Evolutionary conservation across 352 stramenopile genomes (phyloP).

Genomic region (Globisporangium perplexum): DNA sequence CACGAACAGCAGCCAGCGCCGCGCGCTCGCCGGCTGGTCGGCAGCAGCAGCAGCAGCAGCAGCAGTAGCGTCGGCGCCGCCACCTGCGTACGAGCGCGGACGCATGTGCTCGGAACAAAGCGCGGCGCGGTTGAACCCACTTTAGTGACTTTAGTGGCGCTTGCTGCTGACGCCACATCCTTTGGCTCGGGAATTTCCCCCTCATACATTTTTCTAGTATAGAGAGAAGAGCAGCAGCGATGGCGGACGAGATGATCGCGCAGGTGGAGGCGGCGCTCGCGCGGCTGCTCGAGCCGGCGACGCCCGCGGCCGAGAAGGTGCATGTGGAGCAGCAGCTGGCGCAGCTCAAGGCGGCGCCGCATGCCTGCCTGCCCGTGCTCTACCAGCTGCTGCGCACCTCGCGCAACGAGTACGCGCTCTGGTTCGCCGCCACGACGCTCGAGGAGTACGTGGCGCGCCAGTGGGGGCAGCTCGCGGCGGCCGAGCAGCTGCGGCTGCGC

Average conservation of each 20-base stretch:
- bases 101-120: background rate
- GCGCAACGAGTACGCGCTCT: conserved; percentile 70
- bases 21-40: conserved; percentile 3
- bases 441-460: conserved; percentile 69
- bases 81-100: conserved; percentile 31
- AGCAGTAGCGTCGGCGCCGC: conserved; percentile 1
- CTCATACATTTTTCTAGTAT: background rate
- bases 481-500: conserved; percentile 41
- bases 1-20: conserved; percentile 48
- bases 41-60: no score
- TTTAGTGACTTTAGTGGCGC: background rate
- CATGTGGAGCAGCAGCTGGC: conserved; percentile 58
- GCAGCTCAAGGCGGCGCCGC: conserved; percentile 46
- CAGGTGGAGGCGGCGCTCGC: conserved; percentile 55
- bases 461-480: conserved; percentile 36
- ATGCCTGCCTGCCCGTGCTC: conserved; percentile 55
- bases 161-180: background rate
- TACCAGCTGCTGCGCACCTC: conserved; percentile 55
- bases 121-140: background rate
- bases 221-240: background rate
- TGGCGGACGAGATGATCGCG: conserved; percentile 28
- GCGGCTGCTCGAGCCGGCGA: conserved; percentile 55
- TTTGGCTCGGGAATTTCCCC: background rate
- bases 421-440: conserved; percentile 65
- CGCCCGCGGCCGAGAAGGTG: conserved; percentile 32